These are phyloP conservation scores for Erodium chrysanthum DNA, from an alignment of 441 rosid species.

Conservation along the genomic window DNA sequence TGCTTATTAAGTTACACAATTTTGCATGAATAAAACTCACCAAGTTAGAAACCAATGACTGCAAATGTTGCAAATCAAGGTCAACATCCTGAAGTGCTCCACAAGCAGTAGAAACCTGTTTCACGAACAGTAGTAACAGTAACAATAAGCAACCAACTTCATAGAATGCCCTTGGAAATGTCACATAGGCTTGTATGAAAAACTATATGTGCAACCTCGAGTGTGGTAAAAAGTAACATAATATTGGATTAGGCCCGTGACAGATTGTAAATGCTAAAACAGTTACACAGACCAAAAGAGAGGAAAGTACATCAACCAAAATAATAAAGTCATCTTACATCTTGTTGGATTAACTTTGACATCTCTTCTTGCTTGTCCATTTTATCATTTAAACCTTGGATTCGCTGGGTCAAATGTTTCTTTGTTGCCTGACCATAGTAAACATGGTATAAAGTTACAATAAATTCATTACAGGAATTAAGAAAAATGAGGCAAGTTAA, in stretches of 20 bases:
- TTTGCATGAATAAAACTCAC: slow-evolving; percentile 35
- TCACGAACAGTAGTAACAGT: slow-evolving; percentile 13
- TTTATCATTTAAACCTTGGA: slow-evolving; percentile 47
- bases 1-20: background rate
- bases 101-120: slow-evolving; percentile 60
- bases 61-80: slow-evolving; percentile 52
- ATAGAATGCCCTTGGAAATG: background rate
- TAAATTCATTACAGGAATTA: background rate
- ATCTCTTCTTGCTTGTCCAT: too few relatives aligned
- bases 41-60: slow-evolving; percentile 48
- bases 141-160: background rate
- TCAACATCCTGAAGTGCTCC: slow-evolving; percentile 54
- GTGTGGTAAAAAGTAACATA: background rate
- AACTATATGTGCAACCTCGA: background rate
- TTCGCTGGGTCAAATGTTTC: slow-evolving; percentile 71
- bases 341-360: slow-evolving; percentile 38
- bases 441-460: slow-evolving; percentile 9
- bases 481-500: too few relatives aligned
- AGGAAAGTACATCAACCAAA: background rate
- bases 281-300: background rate
- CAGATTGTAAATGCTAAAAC: background rate
- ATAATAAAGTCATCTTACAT: slow-evolving; percentile 33
- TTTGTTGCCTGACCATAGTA: slow-evolving; percentile 55
- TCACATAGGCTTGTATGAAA: background rate
- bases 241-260: background rate